Evolutionary conservation across 441 rosid genomes (phyloP).

Genomic region (Metrosideros polymorpha): DNA sequence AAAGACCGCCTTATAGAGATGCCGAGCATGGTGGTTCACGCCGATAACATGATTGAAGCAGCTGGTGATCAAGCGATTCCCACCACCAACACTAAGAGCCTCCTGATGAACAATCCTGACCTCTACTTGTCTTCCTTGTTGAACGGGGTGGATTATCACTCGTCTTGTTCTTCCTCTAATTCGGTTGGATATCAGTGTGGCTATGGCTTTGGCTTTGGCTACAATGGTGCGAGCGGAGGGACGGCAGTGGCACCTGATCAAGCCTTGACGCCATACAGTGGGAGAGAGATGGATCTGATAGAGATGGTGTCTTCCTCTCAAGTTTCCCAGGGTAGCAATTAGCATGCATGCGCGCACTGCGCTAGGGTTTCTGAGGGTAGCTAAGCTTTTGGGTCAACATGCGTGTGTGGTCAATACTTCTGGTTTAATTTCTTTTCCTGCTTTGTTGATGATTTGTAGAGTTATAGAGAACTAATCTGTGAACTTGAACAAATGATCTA

Average conservation of each 20-base stretch:
- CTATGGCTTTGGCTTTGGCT: neutral
- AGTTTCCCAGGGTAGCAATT: constrained; percentile 13
- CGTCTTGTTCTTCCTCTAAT: constrained; percentile 10
- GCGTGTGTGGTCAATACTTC: neutral
- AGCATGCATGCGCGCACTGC: neutral
- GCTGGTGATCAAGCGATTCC: constrained; percentile 7
- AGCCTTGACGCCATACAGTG: constrained; percentile 11
- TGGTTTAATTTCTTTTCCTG: neutral
- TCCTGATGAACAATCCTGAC: constrained; percentile 28
- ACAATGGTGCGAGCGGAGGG: neutral
- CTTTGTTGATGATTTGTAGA: neutral
- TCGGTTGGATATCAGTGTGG: constrained; percentile 1
- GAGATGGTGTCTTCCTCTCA: constrained; percentile 66
- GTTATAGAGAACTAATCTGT: neutral
- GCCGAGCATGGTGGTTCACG: neutral
- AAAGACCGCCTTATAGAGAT: neutral
- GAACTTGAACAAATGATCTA: neutral
- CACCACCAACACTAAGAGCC: constrained; percentile 15
- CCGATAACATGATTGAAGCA: neutral
- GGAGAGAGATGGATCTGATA: constrained; percentile 78
- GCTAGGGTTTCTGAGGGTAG: neutral
- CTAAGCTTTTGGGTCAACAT: neutral
- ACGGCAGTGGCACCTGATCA: constrained; percentile 12
- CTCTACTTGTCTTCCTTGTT: constrained; percentile 47
- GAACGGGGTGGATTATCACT: constrained; percentile 27